Conservation (phyloP, 1,284 basidiomycete genomes). For the Pyrrhoderma lamaoense region DNA sequence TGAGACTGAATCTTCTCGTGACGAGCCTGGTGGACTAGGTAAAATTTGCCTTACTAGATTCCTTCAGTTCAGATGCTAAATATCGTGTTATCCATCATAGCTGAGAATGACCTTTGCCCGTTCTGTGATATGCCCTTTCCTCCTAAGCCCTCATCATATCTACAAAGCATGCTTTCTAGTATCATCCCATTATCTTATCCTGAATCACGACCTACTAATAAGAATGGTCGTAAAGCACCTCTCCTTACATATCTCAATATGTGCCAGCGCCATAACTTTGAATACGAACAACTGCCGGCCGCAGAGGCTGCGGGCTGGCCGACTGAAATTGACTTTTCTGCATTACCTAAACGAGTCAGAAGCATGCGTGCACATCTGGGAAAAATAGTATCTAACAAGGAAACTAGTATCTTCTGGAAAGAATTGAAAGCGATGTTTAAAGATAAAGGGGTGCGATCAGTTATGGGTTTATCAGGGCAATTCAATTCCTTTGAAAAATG, state of each 20-base stretch:
- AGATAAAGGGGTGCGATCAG: slow-evolving; percentile 54
- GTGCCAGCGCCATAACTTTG: slow-evolving; percentile 72
- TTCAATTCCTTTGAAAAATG: slow-evolving; percentile 69
- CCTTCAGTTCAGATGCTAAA: no score
- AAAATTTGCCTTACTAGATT: no score
- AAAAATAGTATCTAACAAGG: slow-evolving; percentile 43
- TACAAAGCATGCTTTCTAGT: slow-evolving; percentile 46
- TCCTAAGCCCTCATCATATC: slow-evolving; percentile 47
- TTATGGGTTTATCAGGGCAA: slow-evolving; percentile 59
- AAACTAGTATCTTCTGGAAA: slow-evolving; percentile 57
- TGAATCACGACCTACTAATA: slow-evolving; percentile 63
- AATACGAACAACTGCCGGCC: slow-evolving; percentile 59
- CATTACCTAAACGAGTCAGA: slow-evolving; percentile 44
- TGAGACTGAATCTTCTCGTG: no score
- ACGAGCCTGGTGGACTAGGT: no score
- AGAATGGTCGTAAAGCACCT: slow-evolving; percentile 57
- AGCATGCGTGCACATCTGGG: slow-evolving; percentile 40
- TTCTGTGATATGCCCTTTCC: slow-evolving; percentile 71
- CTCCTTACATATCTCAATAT: slow-evolving; percentile 53
- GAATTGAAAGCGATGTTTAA: slow-evolving; percentile 55
- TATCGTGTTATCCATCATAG: no score
- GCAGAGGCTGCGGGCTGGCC: slow-evolving; percentile 70
- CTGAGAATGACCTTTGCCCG: slow-evolving; percentile 43
- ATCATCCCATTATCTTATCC: slow-evolving; percentile 39
- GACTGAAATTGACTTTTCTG: slow-evolving; percentile 54